These are phyloP conservation scores for Chrysanthemum lavandulifolium DNA, from an alignment of 129 eudicot genomes.

Conservation along the genomic window DNA sequence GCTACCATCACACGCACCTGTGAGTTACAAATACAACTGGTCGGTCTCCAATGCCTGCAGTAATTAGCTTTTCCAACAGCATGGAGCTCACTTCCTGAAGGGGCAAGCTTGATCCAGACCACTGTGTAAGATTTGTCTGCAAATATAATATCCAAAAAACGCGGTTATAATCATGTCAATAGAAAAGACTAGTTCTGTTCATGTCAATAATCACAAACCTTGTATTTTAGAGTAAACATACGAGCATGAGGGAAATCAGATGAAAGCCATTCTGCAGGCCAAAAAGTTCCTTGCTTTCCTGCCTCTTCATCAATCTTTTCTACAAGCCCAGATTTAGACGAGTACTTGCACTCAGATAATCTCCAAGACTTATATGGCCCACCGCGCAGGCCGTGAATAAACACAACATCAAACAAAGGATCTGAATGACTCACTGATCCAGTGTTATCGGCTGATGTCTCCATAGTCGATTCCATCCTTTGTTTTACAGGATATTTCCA, in stretches of 20 bases:
- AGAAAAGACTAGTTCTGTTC: background rate
- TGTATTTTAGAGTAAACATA: slow-evolving; percentile 85
- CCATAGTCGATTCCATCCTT: slow-evolving; percentile 11
- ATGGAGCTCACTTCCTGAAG: slow-evolving; percentile 98
- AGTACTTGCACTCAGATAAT: slow-evolving; percentile 7
- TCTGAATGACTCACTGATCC: slow-evolving; percentile 36
- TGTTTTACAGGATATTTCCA: slow-evolving; percentile 65
- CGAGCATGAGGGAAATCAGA: slow-evolving; percentile 94
- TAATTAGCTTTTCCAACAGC: slow-evolving; percentile 79
- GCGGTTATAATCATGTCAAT: slow-evolving; percentile 5
- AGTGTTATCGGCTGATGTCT: slow-evolving; percentile 13
- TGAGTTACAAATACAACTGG: slow-evolving; percentile 96
- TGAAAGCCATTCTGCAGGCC: slow-evolving; percentile 99
- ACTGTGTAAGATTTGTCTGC: slow-evolving; percentile 98
- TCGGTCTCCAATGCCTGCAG: slow-evolving; percentile 96
- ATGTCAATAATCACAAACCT: slow-evolving; percentile 52
- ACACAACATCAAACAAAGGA: slow-evolving; percentile 46
- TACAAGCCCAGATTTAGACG: slow-evolving; percentile 14
- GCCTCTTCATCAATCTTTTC: slow-evolving; percentile 50
- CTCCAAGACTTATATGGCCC: slow-evolving; percentile 17
- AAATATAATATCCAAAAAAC: background rate
- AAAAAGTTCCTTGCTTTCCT: slow-evolving; percentile 94
- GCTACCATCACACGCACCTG: slow-evolving; percentile 47
- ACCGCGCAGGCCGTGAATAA: slow-evolving; percentile 10
- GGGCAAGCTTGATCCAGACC: slow-evolving; percentile 98